phyloP scores from a whole-genome alignment of 2,329 filamentous ascomycete genomes.

The Colletotrichum filicis region DNA sequence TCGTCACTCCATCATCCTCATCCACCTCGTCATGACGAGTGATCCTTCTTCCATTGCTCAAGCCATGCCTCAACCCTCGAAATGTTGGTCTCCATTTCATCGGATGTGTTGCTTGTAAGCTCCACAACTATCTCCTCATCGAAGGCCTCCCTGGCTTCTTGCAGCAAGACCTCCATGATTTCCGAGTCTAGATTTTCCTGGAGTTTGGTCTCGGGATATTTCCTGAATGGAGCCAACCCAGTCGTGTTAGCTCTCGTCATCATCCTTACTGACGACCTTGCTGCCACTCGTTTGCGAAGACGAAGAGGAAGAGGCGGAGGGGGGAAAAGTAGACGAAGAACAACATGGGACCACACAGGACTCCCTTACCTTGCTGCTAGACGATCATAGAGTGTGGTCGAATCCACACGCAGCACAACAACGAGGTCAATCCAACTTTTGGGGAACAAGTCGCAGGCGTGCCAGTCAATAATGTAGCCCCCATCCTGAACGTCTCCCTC shows the following conservation, averaged over 20 bases:
- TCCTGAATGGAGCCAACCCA: slow-evolving; percentile 54
- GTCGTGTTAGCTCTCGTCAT: not conserved
- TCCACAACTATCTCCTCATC: slow-evolving; percentile 90
- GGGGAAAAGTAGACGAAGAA: not conserved
- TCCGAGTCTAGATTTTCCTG: slow-evolving; percentile 97
- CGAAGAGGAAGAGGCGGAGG: not conserved
- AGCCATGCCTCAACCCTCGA: slow-evolving; percentile 87
- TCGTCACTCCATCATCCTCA: slow-evolving; percentile 37
- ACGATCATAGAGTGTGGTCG: slow-evolving; percentile 84
- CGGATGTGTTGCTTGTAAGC: slow-evolving; percentile 81
- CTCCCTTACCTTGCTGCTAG: slow-evolving; percentile 72
- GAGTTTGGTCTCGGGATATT: slow-evolving; percentile 87
- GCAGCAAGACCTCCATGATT: slow-evolving; percentile 94
- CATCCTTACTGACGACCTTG: not conserved
- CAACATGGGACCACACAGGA: slow-evolving; percentile 33
- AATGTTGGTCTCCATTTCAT: slow-evolving; percentile 90
- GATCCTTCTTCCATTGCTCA: slow-evolving; percentile 80
- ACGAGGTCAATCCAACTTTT: slow-evolving; percentile 95
- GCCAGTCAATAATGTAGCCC: slow-evolving; percentile 95
- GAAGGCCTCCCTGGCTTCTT: slow-evolving; percentile 90
- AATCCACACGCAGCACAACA: slow-evolving; percentile 87
- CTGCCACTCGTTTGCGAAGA: not conserved
- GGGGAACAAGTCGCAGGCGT: slow-evolving; percentile 95
- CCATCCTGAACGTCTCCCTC: slow-evolving; percentile 83
- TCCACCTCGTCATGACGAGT: not conserved